Evolutionary conservation across 2,329 filamentous ascomycete species (phyloP), one percentile per base, ranked within the genome.

Genomic region (Aureobasidium mangrovei): DNA sequence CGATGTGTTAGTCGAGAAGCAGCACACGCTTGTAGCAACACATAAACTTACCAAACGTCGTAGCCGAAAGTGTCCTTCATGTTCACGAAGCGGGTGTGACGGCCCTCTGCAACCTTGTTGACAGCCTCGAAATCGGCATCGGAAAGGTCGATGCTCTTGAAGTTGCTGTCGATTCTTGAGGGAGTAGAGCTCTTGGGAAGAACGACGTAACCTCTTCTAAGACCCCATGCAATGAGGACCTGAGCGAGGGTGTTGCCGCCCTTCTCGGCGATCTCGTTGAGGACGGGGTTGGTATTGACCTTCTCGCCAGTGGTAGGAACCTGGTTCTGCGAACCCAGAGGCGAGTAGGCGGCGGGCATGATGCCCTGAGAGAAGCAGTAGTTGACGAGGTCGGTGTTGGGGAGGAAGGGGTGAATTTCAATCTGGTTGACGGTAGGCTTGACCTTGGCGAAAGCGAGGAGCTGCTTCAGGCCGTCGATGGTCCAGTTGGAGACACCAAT

Each of bases 31-130:
- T 33, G n/a, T n/a, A 35, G 33, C 18, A 18, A 18, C 18, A 18
- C 18, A 18, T 18, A 18, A 18, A 51, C 47, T 51, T 42, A 51
- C 71, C 71, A 73, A 47, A 88, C 78, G 62, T 88, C 76, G 66
- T 85, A 86, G 5, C 85, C 85, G 67, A 88, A 88, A 1, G 83
- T 86, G 60, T 87, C 84, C 76, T 86, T 88, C 85, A 88, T 88
- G 72, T 89, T 88, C 56, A 89, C 85, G 64, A 89, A 88, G 36
- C 85, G 80, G 28, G 78, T 80, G 68, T 86, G 81, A 49, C 84
- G 76, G 35, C 81, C 81, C 65, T 80, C 75, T 1, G 84, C 83
- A 6, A 88, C 83, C 58, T 74, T 68, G 69, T 85, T 78, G 53
- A 86, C 75, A 10, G 76, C 81, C 58, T 75, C 72, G 62, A 83